Evolutionary conservation across 306 rosid species (phyloP), one percentile per base, ranked within the genome.

Genomic region (Vigna reflexopilosa): DNA sequence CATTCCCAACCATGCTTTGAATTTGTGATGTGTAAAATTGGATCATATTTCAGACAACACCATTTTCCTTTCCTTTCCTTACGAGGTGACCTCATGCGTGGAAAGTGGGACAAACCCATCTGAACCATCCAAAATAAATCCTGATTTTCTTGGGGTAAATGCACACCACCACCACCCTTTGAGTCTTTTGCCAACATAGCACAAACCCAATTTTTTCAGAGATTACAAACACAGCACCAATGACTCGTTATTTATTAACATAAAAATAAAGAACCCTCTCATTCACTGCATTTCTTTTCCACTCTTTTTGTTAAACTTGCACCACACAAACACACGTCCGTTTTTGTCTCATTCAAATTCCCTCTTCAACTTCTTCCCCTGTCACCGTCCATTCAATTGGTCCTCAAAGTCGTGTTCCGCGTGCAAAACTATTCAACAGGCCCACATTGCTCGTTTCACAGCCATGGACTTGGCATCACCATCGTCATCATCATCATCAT

Each of bases 381-480:
- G 51, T 36, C 75, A 69, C 9, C 20, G 15, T 73, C 55, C 64
- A 45, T 68, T 67, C 71, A 45, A 50, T 72, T 81, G 54, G 63
- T 62, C 47, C 19, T 73, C 48, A 49, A 65, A 66, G 71, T 48
- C 10, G 44, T 38, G 50, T 61, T 15, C 57, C 30, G 50, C 47
- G 70, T 64, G 49, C 51, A 57, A 20, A 15, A 36, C 22, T 19
- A 73, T 66, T 77, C 73, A 65, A 0, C 67, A 59, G 66, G 19
- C 66, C 48, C 75, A 26, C 69, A 44, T 26, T 50, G 6, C 30
- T 68, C 54, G 74, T 74, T 67, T 56, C 30, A 19, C 76, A 36
- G 55, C 83, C 89, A 87, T 89, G 93, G 92, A 86, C 1, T 72
- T 87, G 36, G 54, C 84, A 45, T 56, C 68, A 40, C 73, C 68